Evolutionary conservation across 345 rosid species (phyloP).

Genomic region (Sonneratia caseolaris): DNA sequence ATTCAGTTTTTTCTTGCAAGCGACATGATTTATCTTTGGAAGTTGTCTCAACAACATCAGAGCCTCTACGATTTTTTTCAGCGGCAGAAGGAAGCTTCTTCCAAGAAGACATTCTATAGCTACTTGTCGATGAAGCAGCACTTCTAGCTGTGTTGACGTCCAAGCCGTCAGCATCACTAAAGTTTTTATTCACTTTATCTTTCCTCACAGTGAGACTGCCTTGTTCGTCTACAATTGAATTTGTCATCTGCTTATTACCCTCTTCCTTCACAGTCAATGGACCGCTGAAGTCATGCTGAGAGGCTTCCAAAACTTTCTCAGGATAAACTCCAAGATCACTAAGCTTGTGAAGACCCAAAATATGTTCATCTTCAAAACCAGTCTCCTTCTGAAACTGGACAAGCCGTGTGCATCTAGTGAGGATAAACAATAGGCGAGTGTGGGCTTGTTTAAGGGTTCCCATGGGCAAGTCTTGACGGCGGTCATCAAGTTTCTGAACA

Average conservation of each 20-base stretch:
- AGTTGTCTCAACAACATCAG: conserved; percentile 34
- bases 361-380: conserved; percentile 67
- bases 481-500: conserved; percentile 80
- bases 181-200: conserved; percentile 29
- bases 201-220: conserved; percentile 19
- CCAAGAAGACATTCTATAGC: conserved; percentile 89
- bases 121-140: conserved; percentile 63
- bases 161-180: conserved; percentile 22
- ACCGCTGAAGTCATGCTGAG: conserved; percentile 41
- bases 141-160: conserved; percentile 70
- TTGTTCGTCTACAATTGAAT: conserved; percentile 26
- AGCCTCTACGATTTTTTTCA: conserved; percentile 46
- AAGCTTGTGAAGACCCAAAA: conserved; percentile 70
- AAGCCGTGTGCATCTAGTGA: conserved; percentile 86
- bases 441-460: conserved; percentile 87
- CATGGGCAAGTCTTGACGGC: conserved; percentile 84
- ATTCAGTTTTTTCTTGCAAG: conserved; percentile 25
- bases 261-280: conserved; percentile 31
- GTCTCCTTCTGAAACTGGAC: conserved; percentile 95
- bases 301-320: conserved; percentile 52
- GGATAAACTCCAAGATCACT: conserved; percentile 95
- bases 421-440: conserved; percentile 84
- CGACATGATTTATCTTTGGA: conserved; percentile 38
- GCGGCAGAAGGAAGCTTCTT: conserved; percentile 84
- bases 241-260: conserved; percentile 37